Evolutionary conservation across 768 basidiomycete species (phyloP).

Genomic region (Psilocybe sp.): DNA sequence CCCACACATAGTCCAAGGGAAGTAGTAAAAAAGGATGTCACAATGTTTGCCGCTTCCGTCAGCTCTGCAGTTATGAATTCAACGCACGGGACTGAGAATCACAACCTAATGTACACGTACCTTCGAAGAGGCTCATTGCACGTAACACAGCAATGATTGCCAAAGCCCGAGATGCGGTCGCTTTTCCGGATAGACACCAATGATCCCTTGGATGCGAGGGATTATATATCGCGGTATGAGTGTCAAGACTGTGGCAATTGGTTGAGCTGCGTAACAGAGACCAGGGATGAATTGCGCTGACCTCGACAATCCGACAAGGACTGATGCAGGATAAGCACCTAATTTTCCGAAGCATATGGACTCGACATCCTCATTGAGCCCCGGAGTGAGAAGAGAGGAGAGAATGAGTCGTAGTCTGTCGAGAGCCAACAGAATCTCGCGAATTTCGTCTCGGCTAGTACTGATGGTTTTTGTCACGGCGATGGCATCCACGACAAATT

Average conservation of each 20-base stretch:
- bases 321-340: conserved; percentile 36
- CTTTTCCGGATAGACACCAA: conserved; percentile 74
- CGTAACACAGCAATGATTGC: conserved; percentile 67
- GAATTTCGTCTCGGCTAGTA: conserved; percentile 39
- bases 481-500: conserved; percentile 46
- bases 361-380: conserved; percentile 70
- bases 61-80: conserved; percentile 47
- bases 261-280: background rate
- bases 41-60: conserved; percentile 64
- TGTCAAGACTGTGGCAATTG: too few relatives aligned
- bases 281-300: conserved; percentile 21
- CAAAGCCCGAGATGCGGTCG: conserved; percentile 69
- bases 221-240: conserved; percentile 28
- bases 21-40: conserved; percentile 78
- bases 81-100: conserved; percentile 2
- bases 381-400: conserved; percentile 64
- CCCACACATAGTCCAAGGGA: conserved; percentile 67
- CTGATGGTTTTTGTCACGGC: conserved; percentile 51
- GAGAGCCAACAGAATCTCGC: conserved; percentile 42
- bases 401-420: conserved; percentile 59
- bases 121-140: conserved; percentile 71
- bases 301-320: conserved; percentile 48
- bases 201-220: conserved; percentile 33
- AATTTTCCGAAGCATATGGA: conserved; percentile 60
- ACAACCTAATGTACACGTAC: conserved; percentile 26